Evolutionary conservation across 1,284 basidiomycete species (phyloP).

Genomic region (Ganoderma multipileum): DNA sequence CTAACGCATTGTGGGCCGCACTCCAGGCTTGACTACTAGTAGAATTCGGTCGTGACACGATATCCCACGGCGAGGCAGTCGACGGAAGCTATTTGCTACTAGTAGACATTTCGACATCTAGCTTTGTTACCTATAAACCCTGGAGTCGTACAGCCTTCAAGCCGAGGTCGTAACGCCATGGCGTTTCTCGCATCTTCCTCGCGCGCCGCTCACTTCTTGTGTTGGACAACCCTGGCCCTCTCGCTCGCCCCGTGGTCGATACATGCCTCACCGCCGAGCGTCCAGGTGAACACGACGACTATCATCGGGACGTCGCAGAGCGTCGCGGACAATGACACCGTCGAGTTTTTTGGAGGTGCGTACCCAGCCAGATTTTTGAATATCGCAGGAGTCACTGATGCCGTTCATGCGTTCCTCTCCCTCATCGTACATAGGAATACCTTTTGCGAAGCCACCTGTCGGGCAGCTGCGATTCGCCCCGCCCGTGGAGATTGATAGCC

Average conservation of each 20-base stretch:
- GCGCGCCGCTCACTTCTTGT: not conserved
- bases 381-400: not conserved
- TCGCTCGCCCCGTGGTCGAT: not conserved
- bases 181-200: not conserved
- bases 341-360: conserved; percentile 33
- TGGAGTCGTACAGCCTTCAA: too few species aligned
- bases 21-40: too few species aligned
- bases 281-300: not conserved
- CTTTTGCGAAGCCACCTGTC: conserved; percentile 38
- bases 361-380: not conserved
- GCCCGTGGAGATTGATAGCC: conserved; percentile 23
- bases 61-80: too few species aligned
- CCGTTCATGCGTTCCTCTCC: too few species aligned
- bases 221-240: not conserved
- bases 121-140: too few species aligned
- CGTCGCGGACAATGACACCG: not conserved
- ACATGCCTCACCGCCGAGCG: not conserved
- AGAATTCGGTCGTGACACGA: too few species aligned
- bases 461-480: conserved; percentile 34
- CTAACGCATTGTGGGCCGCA: too few species aligned
- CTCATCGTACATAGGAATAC: conserved; percentile 38
- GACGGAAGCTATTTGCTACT: too few species aligned
- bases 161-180: not conserved
- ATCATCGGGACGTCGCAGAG: not conserved
- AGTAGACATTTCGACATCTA: too few species aligned